These are phyloP conservation scores for Aspergillus viridinutans DNA, from an alignment of 2,329 filamentous ascomycete species.

Conservation along the genomic window DNA sequence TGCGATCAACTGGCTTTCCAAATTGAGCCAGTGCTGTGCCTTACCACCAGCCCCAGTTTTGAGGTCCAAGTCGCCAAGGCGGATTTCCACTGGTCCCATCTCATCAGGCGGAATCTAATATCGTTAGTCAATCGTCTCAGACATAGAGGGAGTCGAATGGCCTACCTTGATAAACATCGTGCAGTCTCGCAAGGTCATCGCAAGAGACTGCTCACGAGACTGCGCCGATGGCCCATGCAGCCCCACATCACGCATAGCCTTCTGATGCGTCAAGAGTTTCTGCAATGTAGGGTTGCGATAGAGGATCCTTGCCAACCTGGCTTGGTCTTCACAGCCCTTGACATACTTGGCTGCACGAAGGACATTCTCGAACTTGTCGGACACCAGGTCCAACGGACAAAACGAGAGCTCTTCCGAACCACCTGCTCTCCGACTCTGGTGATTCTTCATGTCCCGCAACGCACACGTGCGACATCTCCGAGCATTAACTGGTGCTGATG, in stretches of 20 bases:
- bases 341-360: conserved; percentile 39
- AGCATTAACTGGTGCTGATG: conserved; percentile 60
- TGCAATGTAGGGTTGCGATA: conserved; percentile 32
- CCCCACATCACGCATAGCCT: conserved; percentile 31
- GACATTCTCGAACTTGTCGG: conserved; percentile 42
- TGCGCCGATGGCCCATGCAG: conserved; percentile 32
- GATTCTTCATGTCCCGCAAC: conserved; percentile 47
- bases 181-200: conserved; percentile 79
- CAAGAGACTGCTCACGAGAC: conserved; percentile 54
- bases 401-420: conserved; percentile 41
- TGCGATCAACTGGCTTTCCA: conserved; percentile 60
- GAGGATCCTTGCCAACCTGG: conserved; percentile 30
- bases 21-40: conserved; percentile 62
- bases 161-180: conserved; percentile 65
- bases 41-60: conserved; percentile 65
- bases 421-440: conserved; percentile 28
- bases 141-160: background rate
- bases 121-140: background rate
- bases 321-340: conserved; percentile 35
- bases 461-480: conserved; percentile 73
- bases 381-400: conserved; percentile 63
- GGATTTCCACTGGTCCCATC: conserved; percentile 37
- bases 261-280: conserved; percentile 33
- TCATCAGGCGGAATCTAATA: conserved; percentile 33
- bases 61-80: conserved; percentile 72